Evolutionary conservation across 352 stramenopile species (phyloP), one percentile per base, ranked within the genome.

Genomic region (Pythium brachiatum): DNA sequence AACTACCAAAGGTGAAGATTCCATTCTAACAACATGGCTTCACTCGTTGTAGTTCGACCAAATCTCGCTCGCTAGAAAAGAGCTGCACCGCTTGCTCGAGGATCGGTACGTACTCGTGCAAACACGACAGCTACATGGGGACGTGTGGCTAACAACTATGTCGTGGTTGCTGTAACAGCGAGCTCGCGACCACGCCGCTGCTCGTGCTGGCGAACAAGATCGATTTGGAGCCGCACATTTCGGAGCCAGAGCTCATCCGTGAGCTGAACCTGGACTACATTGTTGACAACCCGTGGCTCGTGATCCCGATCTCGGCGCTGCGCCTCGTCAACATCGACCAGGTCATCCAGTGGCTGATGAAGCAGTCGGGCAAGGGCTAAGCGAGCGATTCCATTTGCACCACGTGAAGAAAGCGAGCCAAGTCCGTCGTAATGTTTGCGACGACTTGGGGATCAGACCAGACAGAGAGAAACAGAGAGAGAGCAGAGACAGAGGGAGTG

Each of bases 121-220:
- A n/a, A n/a, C n/a, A 34, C 29, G 29, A 34, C 9, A 26, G 16
- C 6, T 27, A 47, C 9, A 16, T 15, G 15, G n/a, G 2, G 12
- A 26, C n/a, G 60, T 7, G 11, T 60, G 16, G 21, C 54, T 57
- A 8, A 43, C 21, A 0, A 13, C 7, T 21, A 12, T 21, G 23
- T 34, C 15, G 11, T 38, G 6, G 21, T 44, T 18, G 13, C 38
- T 57, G 23, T 57, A 57, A 44, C 57, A 90, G 85, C 57, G 82
- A 93, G 61, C 74, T 94, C 29, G 86, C 86, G 58, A 97, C 86
- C 23, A 99, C 94, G 60, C 96, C 96, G 16, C 68, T 99, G 63
- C 76, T 99, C 21, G 92, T 99, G 53, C 79, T 99, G 62, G 96
- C 96, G n/a, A 99, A 99, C 85, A 99, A 99, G 78, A 99, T 99